Evolutionary conservation across 2,329 filamentous ascomycete genomes (phyloP), one percentile per base, ranked within the genome.

Genomic region (Penicillium sp.): DNA sequence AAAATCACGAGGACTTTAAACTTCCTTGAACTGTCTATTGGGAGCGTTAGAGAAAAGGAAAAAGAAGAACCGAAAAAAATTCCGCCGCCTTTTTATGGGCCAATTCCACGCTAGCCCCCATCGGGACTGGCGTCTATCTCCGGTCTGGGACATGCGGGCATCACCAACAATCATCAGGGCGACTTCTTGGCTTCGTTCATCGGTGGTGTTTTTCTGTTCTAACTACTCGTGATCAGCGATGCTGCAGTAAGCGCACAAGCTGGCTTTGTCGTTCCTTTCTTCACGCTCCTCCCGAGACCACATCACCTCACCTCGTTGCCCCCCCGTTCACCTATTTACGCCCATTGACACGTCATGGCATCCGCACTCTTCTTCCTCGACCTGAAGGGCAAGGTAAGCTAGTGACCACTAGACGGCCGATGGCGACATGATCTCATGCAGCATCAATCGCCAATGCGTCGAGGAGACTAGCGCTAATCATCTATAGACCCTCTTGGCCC

Each of bases 321-420:
- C 48, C 18, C 50, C 43, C n/a, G 10, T 8, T 42, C 24, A 55
- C 39, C 36, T 43, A 46, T 42, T 54, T 42, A 50, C 38, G 49
- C 52, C 43, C 49, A 52, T 56, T 59, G 59, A 58, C 57, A 68
- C 77, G 82, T 67, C 73, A 99, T 99, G 94, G 94, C 94, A 67
- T 99, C 94, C 57, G 94, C 94, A 62, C 75, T 99, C 70, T 99
- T 99, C 85, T 99, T 99, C 76, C 88, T 99, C 70, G 94, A 99
- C 77, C 84, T 99, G 66, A 99, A 99, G 91, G 94, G 94, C 90
- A 99, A 99, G 89, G 92, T 95, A 76, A 60, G 80, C 56, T 39
- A 32, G 18, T 49, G n/a, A 45, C 16, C 16, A 21, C 16, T 18
- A 8, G 49, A 27, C 5, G 18, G 27, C 9, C 3, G 2, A 27